Evolutionary conservation across 2,329 filamentous ascomycete genomes (phyloP).

Genomic region (Pleurostoma richardsiae): DNA sequence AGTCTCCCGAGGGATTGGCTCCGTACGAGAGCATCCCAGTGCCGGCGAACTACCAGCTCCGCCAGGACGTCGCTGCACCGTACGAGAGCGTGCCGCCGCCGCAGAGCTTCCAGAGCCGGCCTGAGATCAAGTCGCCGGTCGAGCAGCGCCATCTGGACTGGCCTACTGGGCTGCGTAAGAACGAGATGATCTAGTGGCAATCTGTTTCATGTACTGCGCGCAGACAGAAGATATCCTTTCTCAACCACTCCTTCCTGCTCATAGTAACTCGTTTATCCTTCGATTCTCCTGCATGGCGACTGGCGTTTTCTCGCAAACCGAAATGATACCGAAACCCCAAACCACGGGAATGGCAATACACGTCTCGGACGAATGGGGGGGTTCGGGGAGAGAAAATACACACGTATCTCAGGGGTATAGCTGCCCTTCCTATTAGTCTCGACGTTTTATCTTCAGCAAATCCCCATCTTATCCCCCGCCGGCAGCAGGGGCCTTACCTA

Average conservation of each 20-base stretch:
- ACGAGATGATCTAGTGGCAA: conserved; percentile 22
- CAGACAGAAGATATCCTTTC: no score
- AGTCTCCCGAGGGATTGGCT: conserved; percentile 29
- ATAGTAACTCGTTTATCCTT: conserved; percentile 39
- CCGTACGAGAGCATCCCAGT: conserved; percentile 31
- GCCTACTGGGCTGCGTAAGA: conserved; percentile 7
- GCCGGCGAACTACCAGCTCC: conserved; percentile 15
- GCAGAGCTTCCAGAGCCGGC: conserved; percentile 30
- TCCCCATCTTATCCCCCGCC: neutral
- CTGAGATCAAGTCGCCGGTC: conserved; percentile 23
- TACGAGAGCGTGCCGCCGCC: conserved; percentile 38
- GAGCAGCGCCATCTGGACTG: conserved; percentile 12
- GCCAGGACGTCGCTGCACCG: conserved; percentile 22
- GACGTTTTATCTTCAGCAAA: neutral
- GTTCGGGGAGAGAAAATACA: no score
- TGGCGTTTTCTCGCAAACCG: conserved; percentile 24
- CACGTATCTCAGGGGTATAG: no score
- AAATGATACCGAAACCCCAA: conserved; percentile 10
- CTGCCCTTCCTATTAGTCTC: neutral
- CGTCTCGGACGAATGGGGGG: neutral
- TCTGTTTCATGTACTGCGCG: no score
- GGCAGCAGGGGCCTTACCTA: neutral
- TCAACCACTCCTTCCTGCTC: neutral
- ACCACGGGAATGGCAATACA: conserved; percentile 1
- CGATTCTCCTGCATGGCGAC: conserved; percentile 23